Conservation (phyloP, 2,329 filamentous ascomycete genomes). For the Alternaria novae-zelandiae region DNA sequence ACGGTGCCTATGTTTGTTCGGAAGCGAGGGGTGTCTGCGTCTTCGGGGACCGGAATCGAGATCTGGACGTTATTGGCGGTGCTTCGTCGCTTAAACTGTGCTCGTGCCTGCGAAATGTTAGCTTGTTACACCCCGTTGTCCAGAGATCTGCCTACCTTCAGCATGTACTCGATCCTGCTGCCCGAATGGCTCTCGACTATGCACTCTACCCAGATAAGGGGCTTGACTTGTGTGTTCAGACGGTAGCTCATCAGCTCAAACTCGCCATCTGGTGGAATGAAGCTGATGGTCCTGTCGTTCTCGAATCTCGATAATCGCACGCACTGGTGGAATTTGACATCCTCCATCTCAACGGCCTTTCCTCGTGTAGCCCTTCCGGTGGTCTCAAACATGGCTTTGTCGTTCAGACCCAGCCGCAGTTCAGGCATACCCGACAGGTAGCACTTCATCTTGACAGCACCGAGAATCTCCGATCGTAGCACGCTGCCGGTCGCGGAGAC, state of each 20-base stretch:
- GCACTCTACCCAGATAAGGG: conserved; percentile 98
- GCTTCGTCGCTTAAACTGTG: conserved; percentile 96
- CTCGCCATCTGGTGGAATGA: conserved; percentile 97
- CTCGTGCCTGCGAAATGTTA: conserved; percentile 67
- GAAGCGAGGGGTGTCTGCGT: conserved; percentile 95
- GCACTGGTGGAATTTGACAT: conserved; percentile 99
- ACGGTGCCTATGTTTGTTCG: conserved; percentile 96
- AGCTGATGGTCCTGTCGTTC: conserved; percentile 97
- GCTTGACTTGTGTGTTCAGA: conserved; percentile 97
- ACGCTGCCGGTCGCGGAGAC: conserved; percentile 96
- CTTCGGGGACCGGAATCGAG: conserved; percentile 93
- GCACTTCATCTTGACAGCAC: conserved; percentile 99
- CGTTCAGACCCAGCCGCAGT: conserved; percentile 89
- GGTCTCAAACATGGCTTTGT: conserved; percentile 99
- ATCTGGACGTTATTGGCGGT: conserved; percentile 99
- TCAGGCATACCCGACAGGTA: conserved; percentile 99
- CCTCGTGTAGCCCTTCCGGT: conserved; percentile 92
- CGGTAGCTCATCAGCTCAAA: conserved; percentile 99
- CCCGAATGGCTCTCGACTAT: conserved; percentile 96
- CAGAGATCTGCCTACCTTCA: conserved; percentile 66
- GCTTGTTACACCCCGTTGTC: not conserved
- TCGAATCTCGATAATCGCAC: conserved; percentile 95
- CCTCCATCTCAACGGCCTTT: conserved; percentile 99
- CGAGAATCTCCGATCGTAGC: conserved; percentile 91
- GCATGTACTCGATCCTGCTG: conserved; percentile 96